Evolutionary conservation across 2,329 filamentous ascomycete species (phyloP), one percentile per base, ranked within the genome.

Genomic region (Madurella fahalii): DNA sequence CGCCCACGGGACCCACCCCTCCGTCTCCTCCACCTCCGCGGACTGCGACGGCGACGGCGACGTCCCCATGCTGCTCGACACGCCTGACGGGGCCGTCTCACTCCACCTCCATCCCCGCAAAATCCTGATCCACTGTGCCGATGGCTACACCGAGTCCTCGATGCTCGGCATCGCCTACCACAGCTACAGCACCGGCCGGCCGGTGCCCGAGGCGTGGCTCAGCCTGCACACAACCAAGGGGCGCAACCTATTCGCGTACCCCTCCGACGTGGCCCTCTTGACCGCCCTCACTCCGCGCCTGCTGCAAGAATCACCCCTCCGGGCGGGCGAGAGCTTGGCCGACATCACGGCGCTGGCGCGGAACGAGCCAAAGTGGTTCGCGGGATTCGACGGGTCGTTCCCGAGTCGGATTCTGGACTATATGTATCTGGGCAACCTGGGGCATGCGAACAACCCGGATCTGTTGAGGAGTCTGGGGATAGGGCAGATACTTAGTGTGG

Each of bases 211-310:
- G 53, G 92, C 94, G 9, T 97, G 92, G 92, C 77, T 97, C 9
- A 80, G 84, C 56, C 76, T 99, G 47, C 94, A 99, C 68, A 85
- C 85, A 11, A 79, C 84, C 12, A 90, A 88, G 69, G 79, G 83
- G 53, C 87, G 94, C 56, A 97, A 99, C 67, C 96, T 97, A 74
- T 99, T 99, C 67, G 91, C 94, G 0, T 97, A 97, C 63, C 87
- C 89, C 1, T 90, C 89, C 0, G 94, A 99, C 67, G 91, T 96
- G 16, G 82, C 86, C 4, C 78, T 96, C 11, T 73, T 97, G n/a
- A 85, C 81, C 1, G 81, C 83, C 4, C 86, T 96, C 39, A 85
- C 93, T 56, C 81, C 84, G 17, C 85, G 88, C 13, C 77, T 97
- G 13, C 76, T 96, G 18, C 78, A 79, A 44, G 84, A 87, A 56